phyloP scores from a whole-genome alignment of 176 grass and related monocot species.

The Puya raimondii region DNA sequence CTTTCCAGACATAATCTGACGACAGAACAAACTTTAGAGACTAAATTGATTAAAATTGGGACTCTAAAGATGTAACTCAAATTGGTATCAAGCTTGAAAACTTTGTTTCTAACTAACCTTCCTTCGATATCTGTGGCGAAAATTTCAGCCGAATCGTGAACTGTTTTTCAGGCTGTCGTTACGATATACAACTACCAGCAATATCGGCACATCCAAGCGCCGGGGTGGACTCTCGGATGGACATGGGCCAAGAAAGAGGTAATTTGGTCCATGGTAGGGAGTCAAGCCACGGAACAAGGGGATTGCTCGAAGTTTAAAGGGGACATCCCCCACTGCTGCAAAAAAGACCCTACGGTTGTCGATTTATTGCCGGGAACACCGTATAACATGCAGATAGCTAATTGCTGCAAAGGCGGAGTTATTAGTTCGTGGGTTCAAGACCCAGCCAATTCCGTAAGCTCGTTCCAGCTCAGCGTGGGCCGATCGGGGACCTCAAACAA shows the following conservation, averaged over 20 bases:
- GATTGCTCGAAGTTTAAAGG: conserved; percentile 66
- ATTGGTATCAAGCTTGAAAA: too few relatives aligned
- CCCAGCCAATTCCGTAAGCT: conserved; percentile 35
- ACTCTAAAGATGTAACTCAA: too few relatives aligned
- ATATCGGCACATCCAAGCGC: conserved; percentile 69
- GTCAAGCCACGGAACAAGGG: conserved; percentile 62
- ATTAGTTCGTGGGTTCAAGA: conserved; percentile 64
- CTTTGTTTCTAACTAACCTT: background rate
- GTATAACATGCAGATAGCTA: conserved; percentile 38
- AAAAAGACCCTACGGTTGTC: conserved; percentile 35
- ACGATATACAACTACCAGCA: conserved; percentile 74
- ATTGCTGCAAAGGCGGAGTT: conserved; percentile 74
- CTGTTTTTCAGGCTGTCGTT: conserved; percentile 41
- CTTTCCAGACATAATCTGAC: too few relatives aligned
- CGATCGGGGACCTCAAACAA: conserved; percentile 59
- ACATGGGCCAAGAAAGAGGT: conserved; percentile 70
- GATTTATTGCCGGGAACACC: conserved; percentile 9
- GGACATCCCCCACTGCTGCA: conserved; percentile 60
- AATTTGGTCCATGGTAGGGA: conserved; percentile 53
- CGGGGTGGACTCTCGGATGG: conserved; percentile 73
- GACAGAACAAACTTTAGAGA: too few relatives aligned
- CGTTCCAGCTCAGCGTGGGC: conserved; percentile 65
- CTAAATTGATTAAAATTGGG: too few relatives aligned
- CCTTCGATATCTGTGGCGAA: background rate
- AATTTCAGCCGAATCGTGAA: background rate